Evolutionary conservation across 768 basidiomycete species (phyloP).

Genomic region (Scleroderma bovista): DNA sequence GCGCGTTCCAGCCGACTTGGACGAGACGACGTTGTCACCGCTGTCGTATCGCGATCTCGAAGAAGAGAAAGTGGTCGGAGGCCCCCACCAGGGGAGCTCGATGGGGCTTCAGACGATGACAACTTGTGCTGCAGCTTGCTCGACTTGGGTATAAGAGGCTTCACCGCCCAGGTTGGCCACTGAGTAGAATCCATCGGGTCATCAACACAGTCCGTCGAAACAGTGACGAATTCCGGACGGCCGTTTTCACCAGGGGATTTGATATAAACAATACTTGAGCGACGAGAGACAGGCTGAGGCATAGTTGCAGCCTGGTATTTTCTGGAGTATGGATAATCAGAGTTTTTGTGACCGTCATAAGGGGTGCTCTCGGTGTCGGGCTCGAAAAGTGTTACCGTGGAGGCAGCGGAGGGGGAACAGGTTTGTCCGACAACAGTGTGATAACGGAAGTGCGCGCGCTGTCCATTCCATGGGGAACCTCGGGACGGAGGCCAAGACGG

Average conservation of each 20-base stretch:
- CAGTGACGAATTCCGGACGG: neutral
- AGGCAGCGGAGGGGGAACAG: conserved; percentile 49
- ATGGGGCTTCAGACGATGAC: conserved; percentile 21
- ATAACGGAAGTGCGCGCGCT: conserved; percentile 49
- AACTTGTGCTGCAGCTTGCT: conserved; percentile 38
- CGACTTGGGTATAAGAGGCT: conserved; percentile 49
- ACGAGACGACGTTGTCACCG: conserved; percentile 8
- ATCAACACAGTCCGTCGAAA: conserved; percentile 1
- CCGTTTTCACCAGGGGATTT: conserved; percentile 45
- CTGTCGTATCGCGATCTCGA: conserved; percentile 45
- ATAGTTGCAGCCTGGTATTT: conserved; percentile 16
- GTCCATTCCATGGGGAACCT: conserved; percentile 45
- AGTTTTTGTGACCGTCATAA: conserved; percentile 42
- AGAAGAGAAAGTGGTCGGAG: conserved; percentile 60
- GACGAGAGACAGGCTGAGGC: conserved; percentile 29
- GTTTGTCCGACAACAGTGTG: conserved; percentile 33
- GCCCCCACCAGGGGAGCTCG: conserved; percentile 39
- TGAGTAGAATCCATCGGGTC: conserved; percentile 33
- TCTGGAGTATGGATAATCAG: conserved; percentile 5
- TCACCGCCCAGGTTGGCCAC: conserved; percentile 46
- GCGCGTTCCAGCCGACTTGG: conserved; percentile 25
- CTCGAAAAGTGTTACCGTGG: conserved; percentile 59
- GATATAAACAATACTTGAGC: conserved; percentile 62
- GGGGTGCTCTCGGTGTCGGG: conserved; percentile 57
- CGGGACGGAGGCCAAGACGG: conserved; percentile 42